Percentiles rank a stretch among this genome's conserved stretches.
phyloP scores from a whole-genome alignment of 2,329 filamentous ascomycete species.

The Pseudomassariella vexata region DNA sequence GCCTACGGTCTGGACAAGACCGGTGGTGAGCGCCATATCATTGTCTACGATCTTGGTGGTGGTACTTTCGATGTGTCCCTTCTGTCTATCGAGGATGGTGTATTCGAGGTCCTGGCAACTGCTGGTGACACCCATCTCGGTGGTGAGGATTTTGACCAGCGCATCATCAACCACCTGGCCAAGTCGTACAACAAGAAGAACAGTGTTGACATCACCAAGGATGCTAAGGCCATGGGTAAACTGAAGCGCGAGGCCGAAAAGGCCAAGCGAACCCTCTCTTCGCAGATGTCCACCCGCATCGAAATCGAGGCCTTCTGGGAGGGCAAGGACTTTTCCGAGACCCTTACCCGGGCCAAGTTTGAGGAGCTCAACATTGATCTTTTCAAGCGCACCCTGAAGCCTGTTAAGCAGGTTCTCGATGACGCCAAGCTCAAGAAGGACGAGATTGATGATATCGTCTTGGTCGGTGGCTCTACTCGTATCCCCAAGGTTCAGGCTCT shows the following conservation, averaged over 20 bases:
- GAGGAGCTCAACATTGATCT: slow-evolving; percentile 98
- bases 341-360: slow-evolving; percentile 96
- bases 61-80: slow-evolving; percentile 94
- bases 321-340: slow-evolving; percentile 97
- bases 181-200: slow-evolving; percentile 99
- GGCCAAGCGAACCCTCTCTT: slow-evolving; percentile 96
- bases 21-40: slow-evolving; percentile 77
- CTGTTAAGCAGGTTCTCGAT: slow-evolving; percentile 97
- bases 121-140: slow-evolving; percentile 95
- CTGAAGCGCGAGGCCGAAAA: slow-evolving; percentile 99
- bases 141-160: slow-evolving; percentile 99
- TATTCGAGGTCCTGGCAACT: slow-evolving; percentile 91
- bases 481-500: slow-evolving; percentile 95
- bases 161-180: slow-evolving; percentile 91
- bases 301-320: slow-evolving; percentile 98
- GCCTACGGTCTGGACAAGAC: slow-evolving; percentile 91
- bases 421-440: slow-evolving; percentile 96
- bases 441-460: slow-evolving; percentile 92
- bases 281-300: slow-evolving; percentile 86
- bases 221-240: slow-evolving; percentile 97
- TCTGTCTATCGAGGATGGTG: slow-evolving; percentile 83
- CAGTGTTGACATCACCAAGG: slow-evolving; percentile 84
- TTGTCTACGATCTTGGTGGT: slow-evolving; percentile 91
- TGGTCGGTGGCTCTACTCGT: slow-evolving; percentile 97
- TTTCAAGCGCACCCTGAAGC: slow-evolving; percentile 99